Conservation (phyloP, 2,329 filamentous ascomycete species). For the Lomentospora prolificans region DNA sequence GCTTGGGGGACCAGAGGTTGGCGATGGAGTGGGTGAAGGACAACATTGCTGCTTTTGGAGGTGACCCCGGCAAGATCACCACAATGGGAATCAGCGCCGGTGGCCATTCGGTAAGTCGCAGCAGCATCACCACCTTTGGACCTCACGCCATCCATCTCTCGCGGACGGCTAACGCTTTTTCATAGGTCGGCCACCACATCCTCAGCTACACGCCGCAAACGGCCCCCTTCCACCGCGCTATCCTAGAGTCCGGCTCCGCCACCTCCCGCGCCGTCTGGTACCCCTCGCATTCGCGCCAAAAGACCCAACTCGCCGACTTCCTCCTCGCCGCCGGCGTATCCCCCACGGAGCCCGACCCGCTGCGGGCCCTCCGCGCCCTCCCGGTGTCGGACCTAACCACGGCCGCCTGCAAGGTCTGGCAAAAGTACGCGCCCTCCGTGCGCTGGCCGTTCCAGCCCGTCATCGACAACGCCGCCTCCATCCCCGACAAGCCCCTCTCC, state of each 20-base stretch:
- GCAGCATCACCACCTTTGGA: no score
- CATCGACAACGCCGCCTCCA: conserved; percentile 48
- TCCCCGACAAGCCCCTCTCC: conserved; percentile 47
- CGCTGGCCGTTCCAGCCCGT: conserved; percentile 61
- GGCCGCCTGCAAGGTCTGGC: conserved; percentile 35
- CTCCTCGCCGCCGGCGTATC: conserved; percentile 30
- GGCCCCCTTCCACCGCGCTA: conserved; percentile 40
- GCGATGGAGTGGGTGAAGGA: conserved; percentile 50
- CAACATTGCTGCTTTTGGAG: conserved; percentile 52
- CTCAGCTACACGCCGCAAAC: conserved; percentile 36
- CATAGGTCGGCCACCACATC: conserved; percentile 57
- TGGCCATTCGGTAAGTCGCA: conserved; percentile 44
- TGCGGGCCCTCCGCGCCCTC: conserved; percentile 37
- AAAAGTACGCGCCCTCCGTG: conserved; percentile 30
- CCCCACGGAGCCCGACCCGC: conserved; percentile 26
- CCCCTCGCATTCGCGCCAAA: conserved; percentile 45
- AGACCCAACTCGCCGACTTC: conserved; percentile 46
- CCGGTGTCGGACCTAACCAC: conserved; percentile 25
- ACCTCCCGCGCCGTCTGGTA: conserved; percentile 43
- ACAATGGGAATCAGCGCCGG: conserved; percentile 53
- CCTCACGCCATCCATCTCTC: no score
- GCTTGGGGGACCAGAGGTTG: conserved; percentile 51
- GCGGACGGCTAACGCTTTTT: conserved; percentile 11
- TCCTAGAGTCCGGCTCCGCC: conserved; percentile 48
- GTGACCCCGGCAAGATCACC: conserved; percentile 47